phyloP scores from a whole-genome alignment of 441 rosid species.

The Gossypium lobatum region DNA sequence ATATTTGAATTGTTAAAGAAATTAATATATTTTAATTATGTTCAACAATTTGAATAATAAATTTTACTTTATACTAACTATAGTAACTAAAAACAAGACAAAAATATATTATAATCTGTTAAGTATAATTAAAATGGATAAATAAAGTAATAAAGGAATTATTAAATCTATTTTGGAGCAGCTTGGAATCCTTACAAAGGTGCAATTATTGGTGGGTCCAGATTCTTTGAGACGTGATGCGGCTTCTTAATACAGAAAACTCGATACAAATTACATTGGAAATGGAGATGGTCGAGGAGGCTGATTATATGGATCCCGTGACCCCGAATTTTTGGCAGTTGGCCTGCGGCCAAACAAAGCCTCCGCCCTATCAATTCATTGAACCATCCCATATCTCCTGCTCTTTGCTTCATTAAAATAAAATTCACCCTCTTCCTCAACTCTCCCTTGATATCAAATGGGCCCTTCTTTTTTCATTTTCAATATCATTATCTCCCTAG shows the following conservation, averaged over 20 bases:
- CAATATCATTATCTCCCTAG: slow-evolving; percentile 15
- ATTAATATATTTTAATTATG: no score
- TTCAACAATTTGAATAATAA: no score
- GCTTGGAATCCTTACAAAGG: not conserved
- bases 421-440: not conserved
- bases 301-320: not conserved
- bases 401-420: not conserved
- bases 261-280: not conserved
- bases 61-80: no score
- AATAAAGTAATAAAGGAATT: no score
- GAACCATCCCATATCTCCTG: not conserved
- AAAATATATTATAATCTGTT: no score
- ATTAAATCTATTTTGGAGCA: no score
- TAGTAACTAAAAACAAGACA: no score
- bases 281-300: not conserved
- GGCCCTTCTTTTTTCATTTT: slow-evolving; percentile 18
- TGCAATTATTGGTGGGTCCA: slow-evolving; percentile 10
- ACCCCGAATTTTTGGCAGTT: not conserved
- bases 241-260: not conserved
- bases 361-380: not conserved
- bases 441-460: not conserved
- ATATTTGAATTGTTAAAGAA: no score
- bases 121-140: no score
- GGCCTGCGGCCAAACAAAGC: not conserved
- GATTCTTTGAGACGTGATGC: not conserved